Conservation (phyloP, 2,329 filamentous ascomycete species). For the Colletotrichum cordylinicola region DNA sequence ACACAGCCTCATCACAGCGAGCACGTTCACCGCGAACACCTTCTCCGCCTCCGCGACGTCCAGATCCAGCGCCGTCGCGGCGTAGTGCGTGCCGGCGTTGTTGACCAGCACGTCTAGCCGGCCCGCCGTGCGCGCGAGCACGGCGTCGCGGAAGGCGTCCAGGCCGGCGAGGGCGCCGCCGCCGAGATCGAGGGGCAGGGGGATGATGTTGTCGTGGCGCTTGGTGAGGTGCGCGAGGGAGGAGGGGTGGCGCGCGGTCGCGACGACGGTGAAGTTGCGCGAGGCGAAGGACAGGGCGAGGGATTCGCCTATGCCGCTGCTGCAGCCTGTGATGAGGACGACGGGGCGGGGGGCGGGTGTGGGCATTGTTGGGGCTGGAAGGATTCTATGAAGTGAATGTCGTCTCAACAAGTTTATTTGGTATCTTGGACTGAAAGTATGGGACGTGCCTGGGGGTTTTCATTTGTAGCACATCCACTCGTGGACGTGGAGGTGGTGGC, state of each 20-base stretch:
- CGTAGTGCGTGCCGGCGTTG: neutral
- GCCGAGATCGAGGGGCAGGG: constrained; percentile 17
- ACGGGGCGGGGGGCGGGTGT: neutral
- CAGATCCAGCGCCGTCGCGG: neutral
- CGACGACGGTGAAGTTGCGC: constrained; percentile 18
- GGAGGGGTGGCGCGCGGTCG: constrained; percentile 14
- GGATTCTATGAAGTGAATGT: neutral
- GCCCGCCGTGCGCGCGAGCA: neutral
- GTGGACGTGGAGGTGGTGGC: neutral
- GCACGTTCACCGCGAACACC: neutral
- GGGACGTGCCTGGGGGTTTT: neutral
- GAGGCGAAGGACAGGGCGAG: constrained; percentile 13
- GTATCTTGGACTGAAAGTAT: neutral
- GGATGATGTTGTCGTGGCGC: constrained; percentile 16
- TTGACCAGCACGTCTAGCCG: neutral
- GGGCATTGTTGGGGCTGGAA: neutral
- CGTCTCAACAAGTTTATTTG: neutral
- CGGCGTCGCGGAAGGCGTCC: neutral
- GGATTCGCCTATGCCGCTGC: constrained; percentile 20
- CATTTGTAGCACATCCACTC: neutral
- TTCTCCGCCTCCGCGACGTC: neutral
- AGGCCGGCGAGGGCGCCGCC: neutral
- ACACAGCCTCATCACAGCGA: neutral
- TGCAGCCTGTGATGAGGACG: constrained; percentile 16
- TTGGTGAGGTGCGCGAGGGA: constrained; percentile 15